Evolutionary conservation across 768 basidiomycete genomes (phyloP).

Genomic region (Lentinula guzmanii): DNA sequence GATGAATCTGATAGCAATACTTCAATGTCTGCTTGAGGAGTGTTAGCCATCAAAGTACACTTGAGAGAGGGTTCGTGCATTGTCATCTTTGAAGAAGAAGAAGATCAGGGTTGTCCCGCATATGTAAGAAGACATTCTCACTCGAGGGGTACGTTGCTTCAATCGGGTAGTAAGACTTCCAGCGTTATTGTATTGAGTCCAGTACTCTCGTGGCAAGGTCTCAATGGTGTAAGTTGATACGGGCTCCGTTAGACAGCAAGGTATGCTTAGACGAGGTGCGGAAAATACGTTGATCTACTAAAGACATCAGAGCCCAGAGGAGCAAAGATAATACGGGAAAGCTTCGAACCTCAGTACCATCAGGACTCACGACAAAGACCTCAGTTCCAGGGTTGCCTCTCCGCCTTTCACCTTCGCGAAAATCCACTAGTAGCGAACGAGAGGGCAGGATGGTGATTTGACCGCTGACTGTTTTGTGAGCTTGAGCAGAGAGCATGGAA

Average conservation of each 20-base stretch:
- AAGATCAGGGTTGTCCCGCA: background rate
- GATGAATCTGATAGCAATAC: constrained; percentile 20
- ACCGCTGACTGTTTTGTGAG: constrained; percentile 43
- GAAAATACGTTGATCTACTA: constrained; percentile 37
- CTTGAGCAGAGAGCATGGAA: constrained; percentile 25
- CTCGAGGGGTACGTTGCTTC: constrained; percentile 49
- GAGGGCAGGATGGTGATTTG: constrained; percentile 47
- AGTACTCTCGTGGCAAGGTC: constrained; percentile 33
- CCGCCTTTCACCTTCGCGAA: constrained; percentile 48
- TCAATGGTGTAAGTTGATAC: constrained; percentile 24
- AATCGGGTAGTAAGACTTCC: constrained; percentile 37
- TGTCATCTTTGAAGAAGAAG: constrained; percentile 27
- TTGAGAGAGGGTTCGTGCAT: constrained; percentile 31
- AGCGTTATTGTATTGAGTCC: constrained; percentile 43
- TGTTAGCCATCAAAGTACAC: constrained; percentile 48
- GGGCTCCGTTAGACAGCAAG: constrained; percentile 43
- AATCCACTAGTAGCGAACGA: constrained; percentile 44
- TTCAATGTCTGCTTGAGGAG: constrained; percentile 42
- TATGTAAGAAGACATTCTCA: constrained; percentile 10
- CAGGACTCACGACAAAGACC: constrained; percentile 36
- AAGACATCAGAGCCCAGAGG: background rate
- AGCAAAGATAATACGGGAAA: background rate
- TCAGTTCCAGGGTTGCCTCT: constrained; percentile 38
- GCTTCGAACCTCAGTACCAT: constrained; percentile 28
- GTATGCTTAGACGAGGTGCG: constrained; percentile 45